These are phyloP conservation scores for Lipomyces japonicus DNA, from an alignment of 805 yeast genomes.

Conservation along the genomic window DNA sequence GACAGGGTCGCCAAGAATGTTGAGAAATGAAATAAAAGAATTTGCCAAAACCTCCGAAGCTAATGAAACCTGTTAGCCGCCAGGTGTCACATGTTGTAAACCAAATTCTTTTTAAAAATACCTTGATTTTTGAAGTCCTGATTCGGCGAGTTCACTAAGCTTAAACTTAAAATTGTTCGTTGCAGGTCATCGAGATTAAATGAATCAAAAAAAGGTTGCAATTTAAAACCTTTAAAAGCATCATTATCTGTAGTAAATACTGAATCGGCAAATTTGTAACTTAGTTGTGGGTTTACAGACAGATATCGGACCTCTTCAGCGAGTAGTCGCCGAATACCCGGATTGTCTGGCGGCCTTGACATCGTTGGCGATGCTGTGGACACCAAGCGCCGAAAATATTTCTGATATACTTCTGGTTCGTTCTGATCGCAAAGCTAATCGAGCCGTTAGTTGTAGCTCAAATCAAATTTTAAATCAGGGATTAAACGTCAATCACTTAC, in stretches of 20 bases:
- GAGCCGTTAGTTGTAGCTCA: not conserved
- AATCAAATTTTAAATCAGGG: not conserved
- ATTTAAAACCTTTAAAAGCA: constrained; percentile 34
- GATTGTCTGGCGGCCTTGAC: constrained; percentile 31
- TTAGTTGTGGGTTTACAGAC: constrained; percentile 15
- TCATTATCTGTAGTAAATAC: constrained; percentile 28
- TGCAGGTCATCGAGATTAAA: constrained; percentile 33
- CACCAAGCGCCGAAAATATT: constrained; percentile 38
- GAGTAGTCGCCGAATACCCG: constrained; percentile 30
- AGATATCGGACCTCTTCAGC: constrained; percentile 18
- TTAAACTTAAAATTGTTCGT: constrained; percentile 27
- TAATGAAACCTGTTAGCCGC: not conserved
- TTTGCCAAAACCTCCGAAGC: constrained; percentile 17
- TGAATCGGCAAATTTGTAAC: constrained; percentile 20
- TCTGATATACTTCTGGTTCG: constrained; percentile 38
- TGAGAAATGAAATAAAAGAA: constrained; percentile 6
- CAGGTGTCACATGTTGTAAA: constrained; percentile 3
- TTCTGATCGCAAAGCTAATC: constrained; percentile 40
- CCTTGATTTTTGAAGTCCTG: constrained; percentile 15
- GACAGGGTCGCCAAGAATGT: constrained; percentile 6
- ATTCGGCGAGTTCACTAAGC: constrained; percentile 18
- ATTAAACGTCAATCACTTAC: constrained; percentile 14
- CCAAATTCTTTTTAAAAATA: not conserved
- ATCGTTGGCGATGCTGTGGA: constrained; percentile 15
- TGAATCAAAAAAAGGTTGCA: constrained; percentile 37